phyloP scores from a whole-genome alignment of 2,329 filamentous ascomycete species.

The Colletotrichum horii region DNA sequence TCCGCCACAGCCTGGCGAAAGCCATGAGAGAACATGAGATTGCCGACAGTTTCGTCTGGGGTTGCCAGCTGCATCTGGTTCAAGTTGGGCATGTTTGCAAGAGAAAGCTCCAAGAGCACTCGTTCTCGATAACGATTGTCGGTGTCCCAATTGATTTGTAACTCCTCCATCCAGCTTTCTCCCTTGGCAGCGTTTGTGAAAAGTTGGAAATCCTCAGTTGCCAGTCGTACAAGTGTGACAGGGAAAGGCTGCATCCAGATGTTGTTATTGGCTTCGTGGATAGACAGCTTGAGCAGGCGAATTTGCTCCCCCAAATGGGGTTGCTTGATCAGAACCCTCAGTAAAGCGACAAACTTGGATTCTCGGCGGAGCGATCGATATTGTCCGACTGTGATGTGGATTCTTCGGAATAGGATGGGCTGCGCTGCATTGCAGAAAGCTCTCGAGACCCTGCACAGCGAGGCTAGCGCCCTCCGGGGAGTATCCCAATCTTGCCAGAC shows the following conservation, averaged over 20 bases:
- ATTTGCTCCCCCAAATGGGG: not conserved
- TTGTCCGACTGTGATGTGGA: not conserved
- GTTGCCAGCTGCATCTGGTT: not conserved
- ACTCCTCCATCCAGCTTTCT: not conserved
- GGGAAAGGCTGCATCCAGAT: too few species aligned
- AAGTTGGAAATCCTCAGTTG: not conserved
- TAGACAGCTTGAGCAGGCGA: not conserved
- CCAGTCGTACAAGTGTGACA: too few species aligned
- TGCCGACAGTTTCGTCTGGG: too few species aligned
- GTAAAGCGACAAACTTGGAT: too few species aligned
- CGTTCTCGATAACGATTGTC: too few species aligned
- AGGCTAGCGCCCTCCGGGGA: accelerated
- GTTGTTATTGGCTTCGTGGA: not conserved
- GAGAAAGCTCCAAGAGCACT: not conserved
- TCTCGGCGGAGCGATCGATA: too few species aligned
- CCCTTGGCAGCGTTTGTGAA: not conserved
- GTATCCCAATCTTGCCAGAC: not conserved
- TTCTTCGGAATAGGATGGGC: not conserved
- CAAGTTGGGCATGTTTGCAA: not conserved
- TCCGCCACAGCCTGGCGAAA: not conserved
- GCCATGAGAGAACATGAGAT: not conserved
- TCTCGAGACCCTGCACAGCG: not conserved
- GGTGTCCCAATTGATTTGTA: too few species aligned
- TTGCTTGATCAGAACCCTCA: not conserved
- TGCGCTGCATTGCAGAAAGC: not conserved